phyloP scores from a whole-genome alignment of 2,329 filamentous ascomycete species.

The Colletotrichum horii region DNA sequence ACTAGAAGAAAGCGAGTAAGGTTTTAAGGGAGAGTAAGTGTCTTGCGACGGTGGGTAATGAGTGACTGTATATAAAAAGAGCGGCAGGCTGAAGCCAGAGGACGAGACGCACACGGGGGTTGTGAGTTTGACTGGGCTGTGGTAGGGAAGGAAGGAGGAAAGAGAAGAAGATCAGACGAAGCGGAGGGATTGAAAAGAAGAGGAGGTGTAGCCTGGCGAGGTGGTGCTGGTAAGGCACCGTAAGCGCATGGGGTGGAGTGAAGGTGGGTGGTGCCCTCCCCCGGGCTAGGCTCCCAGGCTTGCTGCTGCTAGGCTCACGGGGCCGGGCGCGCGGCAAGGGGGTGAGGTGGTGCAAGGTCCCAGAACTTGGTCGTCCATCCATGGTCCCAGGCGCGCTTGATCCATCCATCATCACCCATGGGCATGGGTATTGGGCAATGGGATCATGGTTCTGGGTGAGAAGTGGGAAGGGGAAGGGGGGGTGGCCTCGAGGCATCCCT shows the following conservation, averaged over 20 bases:
- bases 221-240: background rate
- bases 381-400: background rate
- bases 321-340: conserved; percentile 22
- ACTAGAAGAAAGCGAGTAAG: conserved; percentile 11
- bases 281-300: background rate
- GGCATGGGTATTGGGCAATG: background rate
- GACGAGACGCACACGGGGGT: conserved; percentile 8
- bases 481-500: background rate
- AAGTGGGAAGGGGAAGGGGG: background rate
- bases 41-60: conserved; percentile 17
- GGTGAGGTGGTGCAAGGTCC: background rate
- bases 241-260: background rate
- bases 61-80: conserved; percentile 24
- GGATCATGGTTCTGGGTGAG: background rate
- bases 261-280: background rate
- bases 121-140: conserved; percentile 3
- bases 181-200: conserved; percentile 16
- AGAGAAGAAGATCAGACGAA: conserved; percentile 15
- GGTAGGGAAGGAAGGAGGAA: conserved; percentile 10
- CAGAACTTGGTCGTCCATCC: background rate
- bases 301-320: conserved; percentile 3
- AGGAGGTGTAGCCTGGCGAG: conserved; percentile 15
- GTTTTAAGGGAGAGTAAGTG: conserved; percentile 1
- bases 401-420: background rate
- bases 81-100: conserved; percentile 20